Conservation (phyloP, 768 basidiomycete genomes). For the Boletales sp. region DNA sequence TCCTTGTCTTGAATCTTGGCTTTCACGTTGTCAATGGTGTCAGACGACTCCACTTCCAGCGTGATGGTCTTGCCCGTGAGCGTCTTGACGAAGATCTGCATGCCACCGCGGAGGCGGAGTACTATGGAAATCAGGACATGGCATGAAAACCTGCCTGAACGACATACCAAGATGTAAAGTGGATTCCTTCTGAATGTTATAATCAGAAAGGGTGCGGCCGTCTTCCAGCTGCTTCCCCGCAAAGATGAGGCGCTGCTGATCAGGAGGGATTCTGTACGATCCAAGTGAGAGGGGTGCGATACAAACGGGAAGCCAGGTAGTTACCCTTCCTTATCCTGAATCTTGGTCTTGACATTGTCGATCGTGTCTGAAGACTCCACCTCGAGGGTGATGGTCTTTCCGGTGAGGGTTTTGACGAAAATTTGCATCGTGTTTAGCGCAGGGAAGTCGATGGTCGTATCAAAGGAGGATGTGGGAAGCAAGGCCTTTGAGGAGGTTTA, state of each 20-base stretch:
- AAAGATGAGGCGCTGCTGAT: conserved; percentile 94
- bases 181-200: conserved; percentile 95
- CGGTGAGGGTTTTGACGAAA: conserved; percentile 84
- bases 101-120: conserved; percentile 87
- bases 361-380: conserved; percentile 27
- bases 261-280: conserved; percentile 62
- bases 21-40: conserved; percentile 86
- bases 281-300: neutral
- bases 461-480: neutral
- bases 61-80: conserved; percentile 90
- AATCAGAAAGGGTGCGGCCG: conserved; percentile 84
- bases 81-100: conserved; percentile 83
- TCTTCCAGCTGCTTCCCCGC: conserved; percentile 96
- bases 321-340: conserved; percentile 72
- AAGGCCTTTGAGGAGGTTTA: no score
- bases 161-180: conserved; percentile 60
- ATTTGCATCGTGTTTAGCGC: conserved; percentile 43
- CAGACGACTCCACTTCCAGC: conserved; percentile 83
- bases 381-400: conserved; percentile 66
- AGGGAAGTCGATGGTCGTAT: conserved; percentile 1
- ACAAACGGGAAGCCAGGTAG: neutral
- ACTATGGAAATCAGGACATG: conserved; percentile 33
- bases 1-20: conserved; percentile 95
- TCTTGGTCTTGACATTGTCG: conserved; percentile 35
- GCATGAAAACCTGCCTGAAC: no score